Percentiles rank a stretch among this genome's conserved stretches.
phyloP scores from a whole-genome alignment of 2,329 filamentous ascomycete genomes.

The Fusarium lyarnte region DNA sequence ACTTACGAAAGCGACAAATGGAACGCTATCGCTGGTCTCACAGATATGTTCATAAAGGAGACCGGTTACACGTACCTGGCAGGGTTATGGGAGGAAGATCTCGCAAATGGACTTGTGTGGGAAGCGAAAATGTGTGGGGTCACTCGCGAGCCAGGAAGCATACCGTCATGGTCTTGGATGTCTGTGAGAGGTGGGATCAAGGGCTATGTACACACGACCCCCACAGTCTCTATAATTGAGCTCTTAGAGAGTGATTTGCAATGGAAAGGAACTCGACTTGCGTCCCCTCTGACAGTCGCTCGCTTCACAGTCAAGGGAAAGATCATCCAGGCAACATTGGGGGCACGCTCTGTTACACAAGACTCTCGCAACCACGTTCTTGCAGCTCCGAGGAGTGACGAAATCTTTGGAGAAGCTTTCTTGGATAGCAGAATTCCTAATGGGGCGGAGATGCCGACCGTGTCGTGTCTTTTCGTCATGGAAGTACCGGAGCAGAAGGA shows the following conservation, averaged over 20 bases:
- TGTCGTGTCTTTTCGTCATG: background rate
- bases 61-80: background rate
- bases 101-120: background rate
- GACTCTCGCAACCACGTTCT: background rate
- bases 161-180: conserved; percentile 1
- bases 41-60: background rate
- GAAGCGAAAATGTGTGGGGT: background rate
- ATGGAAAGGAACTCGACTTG: background rate
- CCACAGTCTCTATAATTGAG: background rate
- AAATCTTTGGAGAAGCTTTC: background rate
- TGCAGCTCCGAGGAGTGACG: background rate
- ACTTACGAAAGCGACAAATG: background rate
- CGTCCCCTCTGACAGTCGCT: background rate
- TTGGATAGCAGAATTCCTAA: background rate
- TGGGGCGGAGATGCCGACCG: rapidly evolving
- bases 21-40: conserved; percentile 1
- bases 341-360: background rate
- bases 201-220: background rate
- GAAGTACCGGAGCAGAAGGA: background rate
- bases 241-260: background rate
- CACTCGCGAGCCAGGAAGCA: rapidly evolving
- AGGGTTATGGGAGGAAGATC: conserved; percentile 7
- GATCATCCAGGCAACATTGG: background rate
- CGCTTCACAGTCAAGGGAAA: background rate
- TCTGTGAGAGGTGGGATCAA: background rate